Conservation (phyloP, 2,329 filamentous ascomycete species). For the Teratosphaeria destructans region DNA sequence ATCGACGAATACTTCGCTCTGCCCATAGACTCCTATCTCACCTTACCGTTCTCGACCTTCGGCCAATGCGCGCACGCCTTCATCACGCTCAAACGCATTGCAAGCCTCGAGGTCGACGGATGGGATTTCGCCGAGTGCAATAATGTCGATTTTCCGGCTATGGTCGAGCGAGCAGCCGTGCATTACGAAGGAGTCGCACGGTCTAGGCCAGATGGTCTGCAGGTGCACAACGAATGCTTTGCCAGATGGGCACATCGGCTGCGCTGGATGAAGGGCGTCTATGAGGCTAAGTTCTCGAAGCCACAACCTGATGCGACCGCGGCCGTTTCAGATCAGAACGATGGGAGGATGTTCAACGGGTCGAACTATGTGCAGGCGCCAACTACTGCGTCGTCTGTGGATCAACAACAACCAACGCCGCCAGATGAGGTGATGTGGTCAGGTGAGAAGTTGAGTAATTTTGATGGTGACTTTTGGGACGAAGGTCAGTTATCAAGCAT, state of each 20-base stretch:
- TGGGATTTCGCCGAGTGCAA: conserved; percentile 17
- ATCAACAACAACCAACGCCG: conserved; percentile 12
- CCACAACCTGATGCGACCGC: background rate
- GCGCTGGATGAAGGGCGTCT: conserved; percentile 19
- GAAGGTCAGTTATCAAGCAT: conserved; percentile 8
- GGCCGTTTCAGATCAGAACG: background rate
- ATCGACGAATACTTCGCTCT: conserved; percentile 19
- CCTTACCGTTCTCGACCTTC: conserved; percentile 20
- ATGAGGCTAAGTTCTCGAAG: conserved; percentile 12
- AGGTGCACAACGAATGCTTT: conserved; percentile 21
- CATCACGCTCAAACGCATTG: conserved; percentile 19
- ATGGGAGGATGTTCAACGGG: background rate
- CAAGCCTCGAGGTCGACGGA: conserved; percentile 20
- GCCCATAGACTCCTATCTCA: conserved; percentile 15
- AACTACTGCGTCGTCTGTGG: background rate
- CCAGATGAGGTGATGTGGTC: conserved; percentile 13
- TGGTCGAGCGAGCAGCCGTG: conserved; percentile 13
- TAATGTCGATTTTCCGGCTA: conserved; percentile 11
- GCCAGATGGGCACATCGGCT: conserved; percentile 19
- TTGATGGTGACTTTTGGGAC: conserved; percentile 12
- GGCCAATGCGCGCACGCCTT: conserved; percentile 22
- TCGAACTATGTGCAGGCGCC: background rate
- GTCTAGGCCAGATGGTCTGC: conserved; percentile 14
- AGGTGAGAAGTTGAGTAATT: conserved; percentile 19
- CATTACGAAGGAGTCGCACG: conserved; percentile 13